Evolutionary conservation across 2,329 filamentous ascomycete genomes (phyloP).

Genomic region (Ophiobolus disseminans): DNA sequence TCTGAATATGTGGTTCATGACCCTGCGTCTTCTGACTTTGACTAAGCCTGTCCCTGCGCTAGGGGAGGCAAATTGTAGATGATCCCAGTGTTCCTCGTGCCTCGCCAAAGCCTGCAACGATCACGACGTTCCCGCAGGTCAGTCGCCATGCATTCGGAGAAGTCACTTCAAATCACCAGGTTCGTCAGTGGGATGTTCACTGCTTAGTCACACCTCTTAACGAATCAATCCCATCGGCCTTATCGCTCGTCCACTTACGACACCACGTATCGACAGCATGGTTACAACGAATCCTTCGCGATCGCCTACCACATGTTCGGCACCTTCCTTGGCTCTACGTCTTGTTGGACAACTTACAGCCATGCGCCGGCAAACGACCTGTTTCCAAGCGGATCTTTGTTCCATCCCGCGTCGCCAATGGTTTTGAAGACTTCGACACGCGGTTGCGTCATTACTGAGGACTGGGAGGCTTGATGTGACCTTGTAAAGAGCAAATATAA

Average conservation of each 20-base stretch:
- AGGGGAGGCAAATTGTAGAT: conserved; percentile 5
- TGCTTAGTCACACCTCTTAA: conserved; percentile 30
- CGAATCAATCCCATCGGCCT: conserved; percentile 41
- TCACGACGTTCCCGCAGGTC: conserved; percentile 10
- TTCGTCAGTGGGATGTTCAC: conserved; percentile 30
- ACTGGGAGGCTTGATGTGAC: conserved; percentile 26
- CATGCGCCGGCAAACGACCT: conserved; percentile 21
- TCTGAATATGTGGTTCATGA: too few species aligned
- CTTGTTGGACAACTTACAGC: conserved; percentile 23
- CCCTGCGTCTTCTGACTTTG: too few species aligned
- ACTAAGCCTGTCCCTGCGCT: conserved; percentile 5
- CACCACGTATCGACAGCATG: conserved; percentile 31
- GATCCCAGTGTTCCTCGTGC: conserved; percentile 24
- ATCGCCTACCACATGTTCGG: conserved; percentile 22
- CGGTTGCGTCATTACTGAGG: conserved; percentile 38
- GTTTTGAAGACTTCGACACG: conserved; percentile 14
- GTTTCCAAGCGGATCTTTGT: conserved; percentile 17
- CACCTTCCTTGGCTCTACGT: conserved; percentile 25
- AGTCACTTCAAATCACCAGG: conserved; percentile 20
- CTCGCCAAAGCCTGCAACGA: conserved; percentile 24
- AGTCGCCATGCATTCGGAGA: conserved; percentile 9
- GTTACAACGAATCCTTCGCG: conserved; percentile 15
- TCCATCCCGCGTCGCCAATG: conserved; percentile 40
- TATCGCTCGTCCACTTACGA: conserved; percentile 45
- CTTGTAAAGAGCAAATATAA: conserved; percentile 44